phyloP scores from a whole-genome alignment of 257 asterid species.

The Orobanche coerulescens region DNA sequence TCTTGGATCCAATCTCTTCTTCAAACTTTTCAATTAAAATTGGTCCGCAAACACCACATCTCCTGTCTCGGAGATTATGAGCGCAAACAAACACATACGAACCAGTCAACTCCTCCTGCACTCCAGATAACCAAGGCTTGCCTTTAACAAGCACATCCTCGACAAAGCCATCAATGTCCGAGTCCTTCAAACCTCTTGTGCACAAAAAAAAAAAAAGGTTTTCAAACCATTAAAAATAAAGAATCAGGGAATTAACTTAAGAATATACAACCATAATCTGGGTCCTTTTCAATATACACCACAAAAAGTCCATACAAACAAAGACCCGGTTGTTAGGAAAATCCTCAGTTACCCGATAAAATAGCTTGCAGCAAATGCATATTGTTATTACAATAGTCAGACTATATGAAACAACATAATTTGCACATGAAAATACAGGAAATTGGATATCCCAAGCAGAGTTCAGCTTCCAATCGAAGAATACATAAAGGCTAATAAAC shows the following conservation, averaged over 20 bases:
- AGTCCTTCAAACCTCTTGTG: slow-evolving; percentile 67
- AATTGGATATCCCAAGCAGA: slow-evolving; percentile 9
- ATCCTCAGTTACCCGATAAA: background rate
- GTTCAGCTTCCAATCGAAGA: background rate
- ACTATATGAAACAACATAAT: background rate
- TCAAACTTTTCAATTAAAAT: slow-evolving; percentile 67
- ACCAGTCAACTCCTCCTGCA: slow-evolving; percentile 55
- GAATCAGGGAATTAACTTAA: slow-evolving; percentile 13
- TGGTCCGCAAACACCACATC: slow-evolving; percentile 99
- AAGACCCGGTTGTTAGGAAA: background rate
- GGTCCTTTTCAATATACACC: background rate
- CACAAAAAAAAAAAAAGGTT: slow-evolving; percentile 1
- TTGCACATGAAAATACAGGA: background rate
- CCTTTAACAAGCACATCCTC: slow-evolving; percentile 80
- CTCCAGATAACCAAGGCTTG: slow-evolving; percentile 68
- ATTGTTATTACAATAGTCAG: background rate
- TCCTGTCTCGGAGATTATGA: slow-evolving; percentile 70
- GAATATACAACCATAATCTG: background rate
- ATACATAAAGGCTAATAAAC: background rate
- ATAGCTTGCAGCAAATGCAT: slow-evolving; percentile 5
- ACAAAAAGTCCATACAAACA: background rate
- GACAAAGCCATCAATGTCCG: slow-evolving; percentile 70
- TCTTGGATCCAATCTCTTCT: slow-evolving; percentile 57
- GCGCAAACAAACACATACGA: slow-evolving; percentile 89
- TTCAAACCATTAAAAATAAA: slow-evolving; percentile 1